Percentiles rank a stretch among this genome's conserved stretches.
Conservation (phyloP, 1,284 basidiomycete genomes). For the Moesziomyces parantarcticus region DNA sequence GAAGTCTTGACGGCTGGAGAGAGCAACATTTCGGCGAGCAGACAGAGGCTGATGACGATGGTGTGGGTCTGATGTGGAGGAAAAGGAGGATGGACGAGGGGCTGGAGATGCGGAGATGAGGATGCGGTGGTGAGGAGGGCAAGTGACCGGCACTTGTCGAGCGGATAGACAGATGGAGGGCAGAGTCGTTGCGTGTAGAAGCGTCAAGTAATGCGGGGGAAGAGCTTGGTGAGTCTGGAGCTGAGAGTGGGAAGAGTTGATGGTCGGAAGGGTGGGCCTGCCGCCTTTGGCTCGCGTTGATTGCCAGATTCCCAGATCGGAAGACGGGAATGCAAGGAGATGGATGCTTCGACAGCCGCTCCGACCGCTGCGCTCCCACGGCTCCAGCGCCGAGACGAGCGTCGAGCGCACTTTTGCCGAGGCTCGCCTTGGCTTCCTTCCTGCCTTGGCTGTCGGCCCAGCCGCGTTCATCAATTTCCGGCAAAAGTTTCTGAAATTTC, state of each 20-base stretch:
- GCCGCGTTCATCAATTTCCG: constrained; percentile 1
- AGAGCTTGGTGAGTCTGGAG: not conserved
- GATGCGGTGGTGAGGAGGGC: not conserved
- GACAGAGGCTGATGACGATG: no score
- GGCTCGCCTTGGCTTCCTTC: no score
- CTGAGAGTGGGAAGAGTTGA: not conserved
- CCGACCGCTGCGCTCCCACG: not conserved
- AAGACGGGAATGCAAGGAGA: constrained; percentile 40
- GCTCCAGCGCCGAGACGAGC: not conserved
- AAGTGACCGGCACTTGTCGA: constrained; percentile 11
- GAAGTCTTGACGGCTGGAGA: constrained; percentile 51
- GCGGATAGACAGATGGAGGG: not conserved
- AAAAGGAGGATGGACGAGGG: not conserved
- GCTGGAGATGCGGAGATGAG: no score
- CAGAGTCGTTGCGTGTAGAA: not conserved
- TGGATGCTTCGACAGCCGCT: constrained; percentile 1
- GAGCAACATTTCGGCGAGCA: constrained; percentile 30
- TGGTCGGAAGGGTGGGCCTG: constrained; percentile 11
- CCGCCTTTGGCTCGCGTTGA: not conserved
- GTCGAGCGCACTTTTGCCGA: not conserved
- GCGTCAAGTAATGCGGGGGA: not conserved
- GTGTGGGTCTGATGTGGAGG: not conserved
- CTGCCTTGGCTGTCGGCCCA: not conserved
- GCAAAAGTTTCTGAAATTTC: constrained; percentile 16
- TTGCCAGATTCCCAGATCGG: constrained; percentile 18